phyloP scores from a whole-genome alignment of 2,329 filamentous ascomycete species.

The Leptodontidium sp. region DNA sequence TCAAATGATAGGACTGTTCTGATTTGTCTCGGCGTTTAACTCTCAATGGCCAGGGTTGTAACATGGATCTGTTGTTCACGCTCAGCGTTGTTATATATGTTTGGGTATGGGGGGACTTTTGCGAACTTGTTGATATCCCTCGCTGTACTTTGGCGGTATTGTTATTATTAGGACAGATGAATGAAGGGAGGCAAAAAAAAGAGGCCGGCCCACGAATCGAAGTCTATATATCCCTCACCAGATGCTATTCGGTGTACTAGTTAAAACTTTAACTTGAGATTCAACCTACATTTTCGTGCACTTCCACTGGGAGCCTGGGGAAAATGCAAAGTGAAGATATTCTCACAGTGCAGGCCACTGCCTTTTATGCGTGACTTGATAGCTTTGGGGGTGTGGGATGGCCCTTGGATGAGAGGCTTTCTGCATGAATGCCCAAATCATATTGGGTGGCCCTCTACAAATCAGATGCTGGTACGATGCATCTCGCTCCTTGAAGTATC shows the following conservation, averaged over 20 bases:
- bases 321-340: slow-evolving; percentile 18
- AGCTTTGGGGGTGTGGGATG: slow-evolving; percentile 12
- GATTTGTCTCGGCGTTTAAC: slow-evolving; percentile 13
- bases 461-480: slow-evolving; percentile 29
- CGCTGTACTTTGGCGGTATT: slow-evolving; percentile 11
- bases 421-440: slow-evolving; percentile 30
- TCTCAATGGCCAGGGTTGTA: slow-evolving; percentile 4
- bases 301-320: neutral
- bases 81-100: slow-evolving; percentile 13
- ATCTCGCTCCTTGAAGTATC: slow-evolving; percentile 22
- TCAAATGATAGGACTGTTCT: neutral
- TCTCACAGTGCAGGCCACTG: slow-evolving; percentile 16
- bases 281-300: slow-evolving; percentile 4
- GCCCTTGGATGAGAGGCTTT: neutral
- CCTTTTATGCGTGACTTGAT: slow-evolving; percentile 26
- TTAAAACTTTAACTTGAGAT: neutral
- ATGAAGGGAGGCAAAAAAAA: slow-evolving; percentile 9
- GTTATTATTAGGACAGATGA: slow-evolving; percentile 7
- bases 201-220: slow-evolving; percentile 8
- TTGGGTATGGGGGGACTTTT: slow-evolving; percentile 11
- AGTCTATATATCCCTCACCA: slow-evolving; percentile 7
- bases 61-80: neutral
- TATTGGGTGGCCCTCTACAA: slow-evolving; percentile 19
- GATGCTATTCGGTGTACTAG: neutral
- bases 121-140: slow-evolving; percentile 23